A percentile compares a stretch with the other conserved stretches of the same genome.
Evolutionary conservation across 2,329 filamentous ascomycete genomes (phyloP).

Genomic region (Laburnicola sp.): DNA sequence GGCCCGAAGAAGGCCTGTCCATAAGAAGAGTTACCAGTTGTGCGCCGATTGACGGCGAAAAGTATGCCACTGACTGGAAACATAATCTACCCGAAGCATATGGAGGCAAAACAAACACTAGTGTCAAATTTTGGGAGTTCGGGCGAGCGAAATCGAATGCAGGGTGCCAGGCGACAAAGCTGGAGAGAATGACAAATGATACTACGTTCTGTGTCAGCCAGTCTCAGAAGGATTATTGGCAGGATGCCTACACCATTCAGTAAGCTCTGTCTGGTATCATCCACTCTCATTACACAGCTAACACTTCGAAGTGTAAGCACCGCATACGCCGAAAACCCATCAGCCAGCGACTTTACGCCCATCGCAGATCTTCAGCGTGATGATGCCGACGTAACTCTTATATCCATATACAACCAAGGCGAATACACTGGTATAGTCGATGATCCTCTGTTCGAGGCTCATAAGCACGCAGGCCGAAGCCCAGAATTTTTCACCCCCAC

Average conservation of each 20-base stretch:
- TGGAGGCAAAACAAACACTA: conserved; percentile 13
- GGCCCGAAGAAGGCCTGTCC: conserved; percentile 12
- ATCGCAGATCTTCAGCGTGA: conserved; percentile 21
- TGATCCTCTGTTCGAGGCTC: conserved; percentile 24
- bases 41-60: conserved; percentile 17
- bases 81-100: conserved; percentile 15
- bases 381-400: conserved; percentile 23
- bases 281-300: not conserved
- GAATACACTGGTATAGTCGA: conserved; percentile 14
- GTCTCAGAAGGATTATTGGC: conserved; percentile 19
- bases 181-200: not conserved
- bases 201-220: conserved; percentile 24
- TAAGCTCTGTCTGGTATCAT: conserved; percentile 5
- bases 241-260: conserved; percentile 18
- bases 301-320: conserved; percentile 10
- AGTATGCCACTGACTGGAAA: conserved; percentile 21
- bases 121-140: conserved; percentile 23
- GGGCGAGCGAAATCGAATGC: conserved; percentile 9
- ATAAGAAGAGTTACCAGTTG: conserved; percentile 25
- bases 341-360: conserved; percentile 21
- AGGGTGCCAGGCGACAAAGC: conserved; percentile 13
- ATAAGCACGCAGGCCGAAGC: not conserved
- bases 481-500: conserved; percentile 12
- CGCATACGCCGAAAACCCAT: conserved; percentile 14
- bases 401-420: conserved; percentile 21